These are phyloP conservation scores for Eucalyptus regnans DNA, from an alignment of 345 rosid genomes.

Conservation along the genomic window DNA sequence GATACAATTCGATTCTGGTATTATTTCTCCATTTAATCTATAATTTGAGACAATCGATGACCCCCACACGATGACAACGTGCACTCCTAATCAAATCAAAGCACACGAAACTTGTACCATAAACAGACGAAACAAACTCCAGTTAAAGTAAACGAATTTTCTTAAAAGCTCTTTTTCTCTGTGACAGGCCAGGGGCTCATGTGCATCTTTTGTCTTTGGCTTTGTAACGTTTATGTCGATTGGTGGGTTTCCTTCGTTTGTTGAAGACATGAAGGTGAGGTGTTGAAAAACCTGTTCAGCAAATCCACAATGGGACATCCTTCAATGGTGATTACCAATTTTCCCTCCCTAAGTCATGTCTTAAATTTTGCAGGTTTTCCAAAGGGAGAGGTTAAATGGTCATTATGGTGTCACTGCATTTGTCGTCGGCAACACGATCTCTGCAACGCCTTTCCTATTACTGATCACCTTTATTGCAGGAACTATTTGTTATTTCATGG, in stretches of 20 bases:
- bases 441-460: constrained; percentile 82
- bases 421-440: constrained; percentile 72
- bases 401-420: constrained; percentile 88
- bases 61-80: background rate
- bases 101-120: background rate
- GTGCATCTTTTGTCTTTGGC: constrained; percentile 92
- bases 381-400: constrained; percentile 91
- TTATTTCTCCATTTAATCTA: background rate
- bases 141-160: background rate
- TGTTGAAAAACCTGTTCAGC: background rate
- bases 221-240: constrained; percentile 97
- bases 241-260: constrained; percentile 97
- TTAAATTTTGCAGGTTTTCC: constrained; percentile 54
- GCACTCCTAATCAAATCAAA: background rate
- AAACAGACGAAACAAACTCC: background rate
- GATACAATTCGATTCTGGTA: constrained; percentile 91
- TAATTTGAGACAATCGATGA: background rate
- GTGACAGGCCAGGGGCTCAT: constrained; percentile 82
- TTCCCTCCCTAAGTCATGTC: background rate
- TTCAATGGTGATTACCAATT: background rate
- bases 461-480: constrained; percentile 74
- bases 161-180: background rate
- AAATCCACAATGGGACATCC: background rate
- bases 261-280: constrained; percentile 87
- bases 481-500: constrained; percentile 91